Evolutionary conservation across 2,329 filamentous ascomycete genomes (phyloP), one percentile per base, ranked within the genome.

Genomic region (Alternaria solani): DNA sequence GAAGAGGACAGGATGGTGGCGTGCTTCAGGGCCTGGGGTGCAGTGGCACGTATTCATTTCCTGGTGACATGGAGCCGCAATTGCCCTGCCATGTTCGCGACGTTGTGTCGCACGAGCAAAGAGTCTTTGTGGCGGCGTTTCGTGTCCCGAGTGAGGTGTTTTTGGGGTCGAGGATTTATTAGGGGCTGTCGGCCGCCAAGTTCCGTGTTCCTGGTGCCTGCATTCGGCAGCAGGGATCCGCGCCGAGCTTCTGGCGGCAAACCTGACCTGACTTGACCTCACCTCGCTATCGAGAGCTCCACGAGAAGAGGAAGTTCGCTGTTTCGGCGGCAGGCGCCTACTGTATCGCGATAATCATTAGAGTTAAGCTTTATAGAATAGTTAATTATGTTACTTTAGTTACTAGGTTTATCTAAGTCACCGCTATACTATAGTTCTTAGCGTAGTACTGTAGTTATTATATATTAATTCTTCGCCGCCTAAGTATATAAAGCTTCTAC

Each of bases 181-280:
- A 56, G 43, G 43, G 53, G 54, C 26, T 36, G 32, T 16, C 23
- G 1, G 36, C 34, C 38, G 57, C 57, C 51, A 56, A 59, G 49
- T 41, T n/a, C 46, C 56, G 56, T 36, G 56, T 62, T 62, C 59
- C 59, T 30, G 28, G 28, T 30, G 28, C 28, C 28, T 62, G 59
- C 59, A 55, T 59, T 43, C 32, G 26, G 41, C 39, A 25, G 34
- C 46, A 51, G 25, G 41, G 12, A 30, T 51, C 30, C n/a, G 23
- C 12, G n/a, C 23, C 43, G 20, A 25, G 46, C 30, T 28, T 20
- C 32, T 25, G 20, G 14, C 20, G 49, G 54, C 59, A 61, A 54
- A 55, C 18, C 25, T 44, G 20, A 23, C 20, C 36, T 44, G n/a
- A 51, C 36, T 41, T 25, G 32, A 44, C 55, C 41, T 14, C 23